Percentiles rank a stretch among this genome's conserved stretches.
Evolutionary conservation across 768 basidiomycete genomes (phyloP).

Genomic region (Auriscalpium orientale): DNA sequence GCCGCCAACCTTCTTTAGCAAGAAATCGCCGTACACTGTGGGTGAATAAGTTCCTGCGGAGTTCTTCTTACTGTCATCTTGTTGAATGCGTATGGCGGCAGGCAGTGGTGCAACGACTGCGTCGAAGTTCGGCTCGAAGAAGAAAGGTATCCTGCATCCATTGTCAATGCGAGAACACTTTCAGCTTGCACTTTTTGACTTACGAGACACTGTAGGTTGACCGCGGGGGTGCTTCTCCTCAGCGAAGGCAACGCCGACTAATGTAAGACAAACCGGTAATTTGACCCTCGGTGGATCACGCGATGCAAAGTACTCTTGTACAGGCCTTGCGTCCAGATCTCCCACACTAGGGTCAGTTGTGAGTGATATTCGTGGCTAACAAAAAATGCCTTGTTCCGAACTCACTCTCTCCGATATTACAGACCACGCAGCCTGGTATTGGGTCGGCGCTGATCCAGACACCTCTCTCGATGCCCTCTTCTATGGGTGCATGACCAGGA

Average conservation of each 20-base stretch:
- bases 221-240: too few species aligned
- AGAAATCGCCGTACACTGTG: conserved; percentile 73
- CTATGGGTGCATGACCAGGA: conserved; percentile 30
- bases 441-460: conserved; percentile 84
- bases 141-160: conserved; percentile 69
- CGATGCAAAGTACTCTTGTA: conserved; percentile 88
- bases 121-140: conserved; percentile 87
- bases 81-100: conserved; percentile 44
- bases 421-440: conserved; percentile 74
- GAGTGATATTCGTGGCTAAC: background rate
- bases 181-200: conserved; percentile 18
- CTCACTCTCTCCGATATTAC: conserved; percentile 89
- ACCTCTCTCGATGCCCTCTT: conserved; percentile 49
- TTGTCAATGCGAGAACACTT: background rate
- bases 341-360: conserved; percentile 59
- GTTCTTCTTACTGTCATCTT: conserved; percentile 21
- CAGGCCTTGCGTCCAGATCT: conserved; percentile 82
- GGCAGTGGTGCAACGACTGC: conserved; percentile 60
- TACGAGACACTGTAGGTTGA: conserved; percentile 56
- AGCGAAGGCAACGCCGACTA: too few species aligned
- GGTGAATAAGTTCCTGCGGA: conserved; percentile 27
- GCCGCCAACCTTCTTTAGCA: conserved; percentile 60
- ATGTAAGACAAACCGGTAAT: conserved; percentile 41
- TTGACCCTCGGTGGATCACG: conserved; percentile 69
- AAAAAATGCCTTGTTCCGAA: conserved; percentile 5